Conservation (phyloP, 1,284 basidiomycete genomes). For the Cryptococcus depauperatus region DNA sequence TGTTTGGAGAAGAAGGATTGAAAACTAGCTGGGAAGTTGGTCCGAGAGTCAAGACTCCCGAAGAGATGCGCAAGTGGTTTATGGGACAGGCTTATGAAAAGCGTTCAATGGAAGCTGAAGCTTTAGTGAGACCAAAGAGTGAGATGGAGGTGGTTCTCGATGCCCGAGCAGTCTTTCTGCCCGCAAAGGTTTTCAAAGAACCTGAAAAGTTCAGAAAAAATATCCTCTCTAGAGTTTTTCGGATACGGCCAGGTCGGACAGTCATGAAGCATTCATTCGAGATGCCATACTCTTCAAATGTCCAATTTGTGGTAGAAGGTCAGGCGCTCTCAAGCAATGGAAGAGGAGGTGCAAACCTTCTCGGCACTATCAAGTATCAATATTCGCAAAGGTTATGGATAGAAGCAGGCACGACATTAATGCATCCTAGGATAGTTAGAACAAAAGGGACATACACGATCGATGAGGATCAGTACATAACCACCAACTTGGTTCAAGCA, state of each 20-base stretch:
- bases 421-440: conserved; percentile 46
- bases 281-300: conserved; percentile 31
- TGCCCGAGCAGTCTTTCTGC: conserved; percentile 39
- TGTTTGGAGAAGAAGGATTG: conserved; percentile 50
- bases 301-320: conserved; percentile 36
- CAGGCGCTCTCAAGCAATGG: conserved; percentile 45
- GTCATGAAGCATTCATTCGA: conserved; percentile 45
- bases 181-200: conserved; percentile 25
- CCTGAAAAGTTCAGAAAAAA: conserved; percentile 31
- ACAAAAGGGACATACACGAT: conserved; percentile 47
- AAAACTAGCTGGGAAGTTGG: conserved; percentile 48
- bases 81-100: conserved; percentile 44
- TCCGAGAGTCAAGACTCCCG: conserved; percentile 43
- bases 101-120: conserved; percentile 46
- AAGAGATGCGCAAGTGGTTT: conserved; percentile 47
- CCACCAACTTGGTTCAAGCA: conserved; percentile 37
- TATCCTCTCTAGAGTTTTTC: conserved; percentile 24
- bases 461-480: conserved; percentile 46
- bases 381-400: conserved; percentile 46
- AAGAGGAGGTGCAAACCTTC: conserved; percentile 47
- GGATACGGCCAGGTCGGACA: conserved; percentile 32
- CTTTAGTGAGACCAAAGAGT: conserved; percentile 48
- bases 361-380: conserved; percentile 49
- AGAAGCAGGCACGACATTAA: conserved; percentile 38
- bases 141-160: conserved; percentile 39